These are phyloP conservation scores for Pisolithus marmoratus DNA, from an alignment of 768 basidiomycete genomes.

Conservation along the genomic window DNA sequence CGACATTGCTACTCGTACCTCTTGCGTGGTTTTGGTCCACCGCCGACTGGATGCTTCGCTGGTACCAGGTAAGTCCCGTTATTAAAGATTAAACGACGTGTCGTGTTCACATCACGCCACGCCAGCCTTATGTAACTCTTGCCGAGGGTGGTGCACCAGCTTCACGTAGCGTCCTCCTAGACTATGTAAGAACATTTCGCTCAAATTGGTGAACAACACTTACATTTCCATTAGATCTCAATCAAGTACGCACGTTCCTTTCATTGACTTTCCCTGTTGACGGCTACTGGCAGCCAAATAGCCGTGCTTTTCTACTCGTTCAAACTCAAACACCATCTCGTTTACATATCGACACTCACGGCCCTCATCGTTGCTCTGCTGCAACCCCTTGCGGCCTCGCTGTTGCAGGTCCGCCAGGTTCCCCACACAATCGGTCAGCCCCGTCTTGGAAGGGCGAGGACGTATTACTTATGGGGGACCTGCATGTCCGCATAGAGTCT, in stretches of 20 bases:
- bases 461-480: neutral
- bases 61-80: slow-evolving; percentile 46
- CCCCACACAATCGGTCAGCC: slow-evolving; percentile 16
- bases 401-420: slow-evolving; percentile 23
- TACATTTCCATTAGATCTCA: slow-evolving; percentile 29
- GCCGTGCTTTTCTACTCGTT: slow-evolving; percentile 39
- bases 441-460: slow-evolving; percentile 7
- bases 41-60: slow-evolving; percentile 49
- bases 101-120: slow-evolving; percentile 6
- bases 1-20: slow-evolving; percentile 47
- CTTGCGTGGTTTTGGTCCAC: slow-evolving; percentile 43
- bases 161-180: slow-evolving; percentile 55
- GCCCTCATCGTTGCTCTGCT: slow-evolving; percentile 41
- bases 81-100: neutral
- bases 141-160: slow-evolving; percentile 49
- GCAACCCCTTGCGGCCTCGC: slow-evolving; percentile 49
- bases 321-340: slow-evolving; percentile 47
- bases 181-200: slow-evolving; percentile 45
- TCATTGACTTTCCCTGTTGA: slow-evolving; percentile 1
- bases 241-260: slow-evolving; percentile 32
- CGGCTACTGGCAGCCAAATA: slow-evolving; percentile 32
- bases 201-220: neutral
- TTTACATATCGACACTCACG: slow-evolving; percentile 48
- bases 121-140: slow-evolving; percentile 58
- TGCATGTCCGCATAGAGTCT: slow-evolving; percentile 29